Evolutionary conservation across 2,329 filamentous ascomycete species (phyloP).

Genomic region (Ascochyta fabae): DNA sequence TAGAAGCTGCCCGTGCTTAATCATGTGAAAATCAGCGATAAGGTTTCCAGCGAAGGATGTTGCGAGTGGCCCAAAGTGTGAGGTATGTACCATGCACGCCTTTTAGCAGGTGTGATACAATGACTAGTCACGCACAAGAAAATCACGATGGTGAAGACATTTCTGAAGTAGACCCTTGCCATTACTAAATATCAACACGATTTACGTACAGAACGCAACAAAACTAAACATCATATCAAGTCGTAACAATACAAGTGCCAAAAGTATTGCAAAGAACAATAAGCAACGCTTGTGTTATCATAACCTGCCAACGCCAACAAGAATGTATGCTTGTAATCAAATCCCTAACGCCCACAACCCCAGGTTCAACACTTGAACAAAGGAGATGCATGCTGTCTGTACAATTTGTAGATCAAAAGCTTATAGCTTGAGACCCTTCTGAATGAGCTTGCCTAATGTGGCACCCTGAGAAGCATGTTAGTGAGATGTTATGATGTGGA

Average conservation of each 20-base stretch:
- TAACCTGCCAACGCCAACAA: conserved; percentile 17
- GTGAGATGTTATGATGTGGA: conserved; percentile 9
- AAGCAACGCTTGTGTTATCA: conserved; percentile 2
- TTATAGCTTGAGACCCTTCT: conserved; percentile 50
- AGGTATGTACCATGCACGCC: too few relatives aligned
- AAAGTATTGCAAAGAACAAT: conserved; percentile 1
- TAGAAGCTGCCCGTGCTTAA: neutral
- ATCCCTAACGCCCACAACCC: conserved; percentile 38
- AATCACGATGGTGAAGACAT: neutral
- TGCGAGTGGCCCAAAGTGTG: neutral
- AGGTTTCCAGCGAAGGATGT: neutral
- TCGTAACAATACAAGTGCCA: conserved; percentile 7
- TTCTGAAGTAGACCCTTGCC: conserved; percentile 22
- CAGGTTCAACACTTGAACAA: conserved; percentile 44
- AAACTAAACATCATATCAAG: conserved; percentile 8
- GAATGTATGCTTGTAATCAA: conserved; percentile 12
- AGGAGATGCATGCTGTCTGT: conserved; percentile 40
- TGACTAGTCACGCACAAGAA: neutral
- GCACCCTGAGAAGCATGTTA: conserved; percentile 43
- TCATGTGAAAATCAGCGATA: neutral
- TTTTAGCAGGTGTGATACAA: neutral
- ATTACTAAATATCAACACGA: conserved; percentile 14
- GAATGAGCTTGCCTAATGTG: conserved; percentile 53
- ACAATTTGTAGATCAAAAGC: conserved; percentile 22
- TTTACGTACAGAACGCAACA: conserved; percentile 9